Conservation (phyloP, 192 early-diverging fungal species). For the Backusella tuberculispora region DNA sequence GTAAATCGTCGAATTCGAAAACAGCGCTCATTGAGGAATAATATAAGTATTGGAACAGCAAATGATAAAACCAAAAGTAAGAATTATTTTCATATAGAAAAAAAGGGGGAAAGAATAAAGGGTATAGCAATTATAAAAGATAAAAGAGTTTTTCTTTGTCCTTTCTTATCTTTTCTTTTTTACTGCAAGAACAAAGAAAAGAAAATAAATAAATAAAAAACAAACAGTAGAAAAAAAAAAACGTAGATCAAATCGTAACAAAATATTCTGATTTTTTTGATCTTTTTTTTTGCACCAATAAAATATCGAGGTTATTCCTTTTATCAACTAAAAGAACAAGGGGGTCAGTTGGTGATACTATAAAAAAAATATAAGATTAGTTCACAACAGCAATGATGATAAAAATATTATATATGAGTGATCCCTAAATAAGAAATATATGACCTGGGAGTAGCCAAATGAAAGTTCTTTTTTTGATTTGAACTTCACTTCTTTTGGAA, state of each 20-base stretch:
- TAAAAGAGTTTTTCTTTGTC: background rate
- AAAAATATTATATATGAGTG: no score
- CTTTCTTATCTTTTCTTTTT: background rate
- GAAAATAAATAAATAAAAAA: conserved; percentile 7
- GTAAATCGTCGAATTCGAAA: conserved; percentile 53
- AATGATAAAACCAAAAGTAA: background rate
- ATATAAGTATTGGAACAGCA: background rate
- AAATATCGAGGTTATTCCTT: no score
- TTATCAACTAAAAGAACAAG: background rate
- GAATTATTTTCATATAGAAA: conserved; percentile 9
- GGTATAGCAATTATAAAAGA: background rate
- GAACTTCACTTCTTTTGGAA: background rate
- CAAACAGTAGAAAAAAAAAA: background rate
- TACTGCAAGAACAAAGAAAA: background rate
- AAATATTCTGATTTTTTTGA: background rate
- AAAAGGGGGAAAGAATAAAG: background rate
- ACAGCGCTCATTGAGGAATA: conserved; percentile 42
- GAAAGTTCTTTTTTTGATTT: background rate
- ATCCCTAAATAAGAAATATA: no score
- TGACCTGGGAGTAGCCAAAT: no score
- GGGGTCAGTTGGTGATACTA: background rate
- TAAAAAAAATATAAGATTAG: background rate
- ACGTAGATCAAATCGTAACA: background rate
- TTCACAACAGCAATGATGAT: background rate
- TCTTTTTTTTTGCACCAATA: conserved; percentile 1